Evolutionary conservation across 2,329 filamentous ascomycete genomes (phyloP), one percentile per base, ranked within the genome.

Genomic region (Ophiostoma angusticollis): DNA sequence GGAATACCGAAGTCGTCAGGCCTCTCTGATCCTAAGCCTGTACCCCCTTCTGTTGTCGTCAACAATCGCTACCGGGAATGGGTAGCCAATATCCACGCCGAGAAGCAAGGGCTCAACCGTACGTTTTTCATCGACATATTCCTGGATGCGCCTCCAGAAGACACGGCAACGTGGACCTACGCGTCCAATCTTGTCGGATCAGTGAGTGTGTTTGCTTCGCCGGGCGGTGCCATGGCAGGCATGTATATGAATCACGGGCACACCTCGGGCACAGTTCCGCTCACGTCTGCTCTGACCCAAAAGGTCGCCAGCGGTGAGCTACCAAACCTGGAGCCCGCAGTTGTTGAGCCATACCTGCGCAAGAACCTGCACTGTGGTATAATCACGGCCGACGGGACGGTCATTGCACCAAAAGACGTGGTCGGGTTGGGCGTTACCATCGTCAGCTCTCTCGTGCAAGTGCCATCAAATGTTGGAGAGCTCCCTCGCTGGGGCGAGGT

Each of bases 41-140:
- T 32, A 12, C 45, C 33, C 1, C 33, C 23, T n/a, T 44, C 35
- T 9, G 37, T 67, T 6, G 54, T 68, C 25, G 51, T 54, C 3
- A 49, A 63, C 11, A 56, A 57, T 31, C 52, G 52, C 9, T 74
- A 76, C 49, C 64, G 62, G 6, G 70, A 87, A 49, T 89, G 82
- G 72, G 65, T 77, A 18, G 74, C 73, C 47, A 83, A 81, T 49
- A 67, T 87, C 31, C 61, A 64, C 13, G 72, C 78, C 17, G 62
- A 67, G 39, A 78, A 75, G 45, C 68, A 72, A 41, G 72, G 73
- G 3, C 56, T 81, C 8, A 62, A 68, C 9, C 70, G 68, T 1
- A 73, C 78, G 0, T 84, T 79, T 50, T 66, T 64, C 0, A 62
- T 89, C 16, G 72, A 79, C 52, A 61, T 87, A 42, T 87, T 86